Evolutionary conservation across 2,329 filamentous ascomycete genomes (phyloP).

Genomic region (Pseudomassariella vexata): DNA sequence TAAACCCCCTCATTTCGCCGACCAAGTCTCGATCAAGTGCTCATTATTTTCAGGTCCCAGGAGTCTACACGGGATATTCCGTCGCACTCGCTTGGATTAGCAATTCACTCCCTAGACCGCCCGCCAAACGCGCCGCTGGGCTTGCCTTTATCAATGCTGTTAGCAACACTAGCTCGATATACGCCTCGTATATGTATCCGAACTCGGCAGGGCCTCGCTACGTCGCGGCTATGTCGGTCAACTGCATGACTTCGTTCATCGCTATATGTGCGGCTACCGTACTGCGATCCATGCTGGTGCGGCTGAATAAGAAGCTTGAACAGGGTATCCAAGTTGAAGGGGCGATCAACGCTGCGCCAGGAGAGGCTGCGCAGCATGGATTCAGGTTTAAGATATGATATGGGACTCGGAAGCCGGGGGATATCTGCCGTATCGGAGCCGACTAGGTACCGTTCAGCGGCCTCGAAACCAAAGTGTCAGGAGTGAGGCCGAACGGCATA

Average conservation of each 20-base stretch:
- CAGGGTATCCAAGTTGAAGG: conserved; percentile 52
- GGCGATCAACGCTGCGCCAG: conserved; percentile 50
- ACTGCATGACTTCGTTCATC: conserved; percentile 58
- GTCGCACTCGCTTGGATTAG: conserved; percentile 69
- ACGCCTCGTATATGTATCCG: conserved; percentile 54
- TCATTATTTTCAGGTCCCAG: conserved; percentile 47
- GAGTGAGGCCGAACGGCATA: too few relatives aligned
- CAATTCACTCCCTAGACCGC: conserved; percentile 68
- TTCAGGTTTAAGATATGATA: conserved; percentile 59
- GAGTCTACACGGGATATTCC: conserved; percentile 61
- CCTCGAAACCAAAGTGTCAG: too few relatives aligned
- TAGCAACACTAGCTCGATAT: conserved; percentile 64
- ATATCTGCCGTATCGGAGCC: too few relatives aligned
- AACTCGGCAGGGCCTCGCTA: conserved; percentile 36
- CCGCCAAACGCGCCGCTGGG: conserved; percentile 64
- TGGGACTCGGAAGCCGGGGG: too few relatives aligned
- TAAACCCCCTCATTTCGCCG: too few relatives aligned
- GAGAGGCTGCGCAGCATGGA: conserved; percentile 51
- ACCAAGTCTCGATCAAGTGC: too few relatives aligned
- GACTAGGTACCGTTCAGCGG: too few relatives aligned
- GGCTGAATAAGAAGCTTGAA: conserved; percentile 66
- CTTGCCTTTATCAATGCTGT: conserved; percentile 73
- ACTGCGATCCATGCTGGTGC: conserved; percentile 56
- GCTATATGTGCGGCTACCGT: conserved; percentile 59
- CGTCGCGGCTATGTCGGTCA: conserved; percentile 59